Evolutionary conservation across 2,329 filamentous ascomycete genomes (phyloP).

Genomic region (Mycogone perniciosa): DNA sequence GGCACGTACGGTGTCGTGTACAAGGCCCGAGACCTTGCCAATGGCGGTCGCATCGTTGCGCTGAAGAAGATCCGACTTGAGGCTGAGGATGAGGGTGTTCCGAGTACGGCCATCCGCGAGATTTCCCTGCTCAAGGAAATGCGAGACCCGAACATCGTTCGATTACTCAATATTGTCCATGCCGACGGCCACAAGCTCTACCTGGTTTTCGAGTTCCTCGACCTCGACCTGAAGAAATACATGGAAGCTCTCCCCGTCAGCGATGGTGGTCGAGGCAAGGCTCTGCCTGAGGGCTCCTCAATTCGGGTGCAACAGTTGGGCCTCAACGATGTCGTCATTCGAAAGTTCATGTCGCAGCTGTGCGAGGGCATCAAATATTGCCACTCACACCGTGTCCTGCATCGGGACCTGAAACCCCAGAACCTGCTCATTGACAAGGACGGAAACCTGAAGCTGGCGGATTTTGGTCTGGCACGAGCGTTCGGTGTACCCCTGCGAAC

Average conservation of each 20-base stretch:
- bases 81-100: slow-evolving; percentile 89
- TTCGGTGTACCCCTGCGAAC: slow-evolving; percentile 88
- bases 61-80: slow-evolving; percentile 95
- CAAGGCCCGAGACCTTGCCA: slow-evolving; percentile 81
- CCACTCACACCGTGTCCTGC: slow-evolving; percentile 79
- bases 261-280: slow-evolving; percentile 79
- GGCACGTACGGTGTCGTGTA: slow-evolving; percentile 94
- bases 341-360: slow-evolving; percentile 88
- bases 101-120: slow-evolving; percentile 87
- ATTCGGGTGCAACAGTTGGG: slow-evolving; percentile 60
- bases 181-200: slow-evolving; percentile 93
- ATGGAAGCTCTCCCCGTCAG: slow-evolving; percentile 85
- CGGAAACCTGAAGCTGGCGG: slow-evolving; percentile 82
- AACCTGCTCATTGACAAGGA: slow-evolving; percentile 82
- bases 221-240: slow-evolving; percentile 90
- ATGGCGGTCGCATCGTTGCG: slow-evolving; percentile 78
- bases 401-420: slow-evolving; percentile 86
- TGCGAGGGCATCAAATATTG: slow-evolving; percentile 82
- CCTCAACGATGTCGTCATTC: slow-evolving; percentile 73
- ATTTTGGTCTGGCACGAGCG: slow-evolving; percentile 83
- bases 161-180: slow-evolving; percentile 85
- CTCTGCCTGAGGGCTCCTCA: slow-evolving; percentile 70
- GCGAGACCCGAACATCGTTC: slow-evolving; percentile 85
- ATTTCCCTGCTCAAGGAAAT: slow-evolving; percentile 93
- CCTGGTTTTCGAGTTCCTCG: slow-evolving; percentile 86